Base-by-base conservation (phyloP, 306 rosid genomes). In the Trifolium fragiferum region DNA sequence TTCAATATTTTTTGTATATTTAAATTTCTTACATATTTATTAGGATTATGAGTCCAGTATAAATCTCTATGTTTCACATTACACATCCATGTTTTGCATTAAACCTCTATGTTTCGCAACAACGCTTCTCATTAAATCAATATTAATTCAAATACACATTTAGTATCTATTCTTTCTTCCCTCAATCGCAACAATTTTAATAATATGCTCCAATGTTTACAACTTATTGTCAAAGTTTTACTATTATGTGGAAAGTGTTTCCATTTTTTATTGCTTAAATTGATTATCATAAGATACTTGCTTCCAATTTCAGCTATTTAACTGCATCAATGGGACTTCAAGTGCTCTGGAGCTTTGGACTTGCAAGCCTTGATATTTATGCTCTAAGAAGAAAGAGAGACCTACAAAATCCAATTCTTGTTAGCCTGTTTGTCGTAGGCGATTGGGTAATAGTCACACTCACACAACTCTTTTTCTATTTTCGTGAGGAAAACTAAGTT, bases 321-420 rank as follows among this genome's bases (percentile, higher is more conserved):
- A 87, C 90, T 79, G 97, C 98, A 67, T 94, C 98, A 70, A 91
- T 94, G 97, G 97, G 97, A 44, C 96, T 94, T 90, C 98, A 94
- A 89, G 94, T 85, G 78, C 84, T 91, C 50, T 94, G 98, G 97
- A 94, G 98, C 87, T 84, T 91, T 72, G 97, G 96, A 76, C 98
- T 93, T 84, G 97, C 97, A 66, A 88, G 96, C 74, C 98, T 93
- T 83, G 98, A 93, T 83, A 76, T 88, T 55, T 93, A 87, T 83
- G 97, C 96, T 69, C 85, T 93, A 86, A 89, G 87, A 79, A 87
- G 84, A 80, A 91, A 88, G 82, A 87, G 93, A 75, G 92, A 89
- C 87, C 88, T 93, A 60, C 94, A 87, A 68, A 93, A 89, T 87
- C 92, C 94, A 44, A 86, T 93, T 76, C 89, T 93, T 78, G 92